Conservation (phyloP, 768 basidiomycete genomes). For the Agrocybe pediades region DNA sequence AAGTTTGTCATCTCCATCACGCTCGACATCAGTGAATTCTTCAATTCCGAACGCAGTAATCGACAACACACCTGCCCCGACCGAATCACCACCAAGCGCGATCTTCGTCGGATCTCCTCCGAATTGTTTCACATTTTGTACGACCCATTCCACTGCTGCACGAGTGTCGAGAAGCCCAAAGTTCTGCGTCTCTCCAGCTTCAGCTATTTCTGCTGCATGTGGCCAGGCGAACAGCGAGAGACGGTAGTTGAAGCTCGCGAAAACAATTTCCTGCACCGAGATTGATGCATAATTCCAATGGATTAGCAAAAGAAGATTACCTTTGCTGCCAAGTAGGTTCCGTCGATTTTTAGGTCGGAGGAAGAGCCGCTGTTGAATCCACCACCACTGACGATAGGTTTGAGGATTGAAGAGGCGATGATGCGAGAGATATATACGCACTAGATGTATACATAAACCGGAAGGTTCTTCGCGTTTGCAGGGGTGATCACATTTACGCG, state of each 20-base stretch:
- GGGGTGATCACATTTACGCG: constrained; percentile 44
- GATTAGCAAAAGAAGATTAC: constrained; percentile 12
- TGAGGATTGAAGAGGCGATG: too few species aligned
- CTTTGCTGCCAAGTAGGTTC: constrained; percentile 30
- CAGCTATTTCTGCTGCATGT: constrained; percentile 38
- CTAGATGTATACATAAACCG: constrained; percentile 32
- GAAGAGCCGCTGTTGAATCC: constrained; percentile 37
- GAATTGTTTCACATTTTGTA: constrained; percentile 40
- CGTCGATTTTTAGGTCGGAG: constrained; percentile 36
- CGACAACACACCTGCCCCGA: constrained; percentile 33
- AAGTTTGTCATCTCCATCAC: constrained; percentile 35
- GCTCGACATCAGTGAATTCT: too few species aligned
- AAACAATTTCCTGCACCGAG: constrained; percentile 31
- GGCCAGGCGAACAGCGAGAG: constrained; percentile 42
- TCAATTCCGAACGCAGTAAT: too few species aligned
- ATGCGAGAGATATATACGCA: too few species aligned
- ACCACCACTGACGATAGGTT: constrained; percentile 36
- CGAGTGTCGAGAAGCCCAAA: constrained; percentile 53
- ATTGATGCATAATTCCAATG: background rate
- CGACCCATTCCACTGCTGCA: constrained; percentile 45
- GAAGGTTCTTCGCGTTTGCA: constrained; percentile 28
- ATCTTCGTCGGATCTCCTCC: constrained; percentile 48
- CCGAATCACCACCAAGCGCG: constrained; percentile 41
- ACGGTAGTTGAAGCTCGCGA: constrained; percentile 36
- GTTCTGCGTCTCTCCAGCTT: constrained; percentile 38